Evolutionary conservation across 1,139 yeast genomes (phyloP).

Genomic region (Spencermartinsiella ligniputridi): DNA sequence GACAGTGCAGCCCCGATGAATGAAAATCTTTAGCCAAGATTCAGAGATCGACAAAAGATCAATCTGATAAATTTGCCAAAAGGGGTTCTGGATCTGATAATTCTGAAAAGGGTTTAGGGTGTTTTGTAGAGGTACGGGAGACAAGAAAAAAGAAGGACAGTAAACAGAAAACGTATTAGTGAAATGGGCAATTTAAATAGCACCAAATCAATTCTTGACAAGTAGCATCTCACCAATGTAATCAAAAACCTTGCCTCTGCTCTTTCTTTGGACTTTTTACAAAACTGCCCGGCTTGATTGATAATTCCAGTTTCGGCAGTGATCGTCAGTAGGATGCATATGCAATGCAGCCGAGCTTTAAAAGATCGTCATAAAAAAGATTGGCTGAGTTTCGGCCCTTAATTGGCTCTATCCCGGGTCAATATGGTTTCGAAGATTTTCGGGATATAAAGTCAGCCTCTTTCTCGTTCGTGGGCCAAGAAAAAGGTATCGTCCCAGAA

Average conservation of each 20-base stretch:
- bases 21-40: too few relatives aligned
- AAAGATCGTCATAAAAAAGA: neutral
- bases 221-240: neutral
- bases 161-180: neutral
- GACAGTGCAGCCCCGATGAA: too few relatives aligned
- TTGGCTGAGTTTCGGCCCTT: too few relatives aligned
- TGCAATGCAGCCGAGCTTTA: neutral
- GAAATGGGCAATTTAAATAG: neutral
- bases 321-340: neutral
- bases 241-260: neutral
- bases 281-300: neutral
- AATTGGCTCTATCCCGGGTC: too few relatives aligned
- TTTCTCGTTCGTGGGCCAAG: too few relatives aligned
- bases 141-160: neutral
- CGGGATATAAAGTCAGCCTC: too few relatives aligned
- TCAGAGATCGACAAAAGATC: constrained; percentile 6
- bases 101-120: neutral
- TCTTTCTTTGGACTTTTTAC: neutral
- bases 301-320: neutral
- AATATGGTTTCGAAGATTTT: too few relatives aligned
- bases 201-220: neutral
- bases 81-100: neutral
- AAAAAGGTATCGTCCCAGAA: too few relatives aligned
- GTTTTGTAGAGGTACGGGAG: neutral
- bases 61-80: neutral